phyloP scores from a whole-genome alignment of 106 monocot species.

The Iris macrosiphon region DNA sequence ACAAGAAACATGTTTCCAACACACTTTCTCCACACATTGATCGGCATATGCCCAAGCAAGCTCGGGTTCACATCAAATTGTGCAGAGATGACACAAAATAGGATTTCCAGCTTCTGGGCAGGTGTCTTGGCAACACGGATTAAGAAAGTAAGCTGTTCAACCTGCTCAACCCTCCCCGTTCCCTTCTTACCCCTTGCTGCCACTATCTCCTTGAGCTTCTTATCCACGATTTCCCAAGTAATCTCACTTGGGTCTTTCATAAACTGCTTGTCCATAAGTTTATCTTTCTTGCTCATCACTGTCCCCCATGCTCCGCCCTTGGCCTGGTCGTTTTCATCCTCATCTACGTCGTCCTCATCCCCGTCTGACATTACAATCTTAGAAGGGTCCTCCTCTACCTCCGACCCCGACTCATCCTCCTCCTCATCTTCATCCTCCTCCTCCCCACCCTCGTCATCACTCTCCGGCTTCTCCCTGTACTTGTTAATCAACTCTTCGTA shows the following conservation, averaged over 20 bases:
- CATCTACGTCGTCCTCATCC: constrained; percentile 30
- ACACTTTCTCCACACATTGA: constrained; percentile 84
- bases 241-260: constrained; percentile 86
- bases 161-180: constrained; percentile 80
- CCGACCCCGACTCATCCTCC: constrained; percentile 27
- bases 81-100: constrained; percentile 75
- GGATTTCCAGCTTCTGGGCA: constrained; percentile 86
- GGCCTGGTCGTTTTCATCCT: constrained; percentile 11
- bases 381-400: constrained; percentile 37
- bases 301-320: constrained; percentile 35
- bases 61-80: constrained; percentile 98
- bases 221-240: constrained; percentile 85
- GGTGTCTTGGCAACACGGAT: constrained; percentile 92
- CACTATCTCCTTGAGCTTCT: constrained; percentile 89
- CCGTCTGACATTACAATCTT: constrained; percentile 29
- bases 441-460: constrained; percentile 35
- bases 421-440: constrained; percentile 24
- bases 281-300: constrained; percentile 53
- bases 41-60: constrained; percentile 86
- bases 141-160: constrained; percentile 86
- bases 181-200: constrained; percentile 87
- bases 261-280: constrained; percentile 68
- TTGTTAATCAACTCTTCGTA: constrained; percentile 63
- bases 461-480: constrained; percentile 58
- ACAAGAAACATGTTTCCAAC: constrained; percentile 65